Percentiles rank a stretch among this genome's conserved stretches.
Conservation (phyloP, 495 filamentous ascomycete genomes). For the Penicillium nucicola region DNA sequence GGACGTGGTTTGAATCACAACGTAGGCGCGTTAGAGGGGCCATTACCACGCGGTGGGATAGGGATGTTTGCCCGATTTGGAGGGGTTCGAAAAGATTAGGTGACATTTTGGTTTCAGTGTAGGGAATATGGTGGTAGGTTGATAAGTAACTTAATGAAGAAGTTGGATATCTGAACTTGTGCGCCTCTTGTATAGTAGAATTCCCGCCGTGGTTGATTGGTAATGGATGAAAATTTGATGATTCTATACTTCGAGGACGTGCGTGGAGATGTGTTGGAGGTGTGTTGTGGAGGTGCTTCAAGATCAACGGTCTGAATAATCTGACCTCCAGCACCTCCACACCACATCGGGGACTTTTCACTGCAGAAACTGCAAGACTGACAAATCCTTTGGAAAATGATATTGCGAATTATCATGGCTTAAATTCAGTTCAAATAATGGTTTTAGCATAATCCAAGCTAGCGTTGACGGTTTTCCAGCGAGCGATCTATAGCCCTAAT, state of each 20-base stretch:
- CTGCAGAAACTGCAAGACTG: background rate
- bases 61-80: slow-evolving; percentile 39
- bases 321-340: slow-evolving; percentile 6
- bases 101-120: too few species aligned
- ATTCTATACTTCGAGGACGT: too few species aligned
- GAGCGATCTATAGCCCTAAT: background rate
- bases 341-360: background rate
- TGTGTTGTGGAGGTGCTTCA: background rate
- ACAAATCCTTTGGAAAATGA: background rate
- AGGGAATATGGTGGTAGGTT: too few species aligned
- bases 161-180: too few species aligned
- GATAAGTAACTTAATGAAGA: too few species aligned
- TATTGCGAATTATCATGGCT: too few species aligned
- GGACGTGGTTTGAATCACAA: slow-evolving; percentile 38
- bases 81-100: slow-evolving; percentile 51
- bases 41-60: slow-evolving; percentile 47
- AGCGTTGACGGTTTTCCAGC: too few species aligned
- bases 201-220: too few species aligned
- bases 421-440: background rate
- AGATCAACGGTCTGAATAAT: background rate
- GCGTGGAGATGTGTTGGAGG: too few species aligned
- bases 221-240: too few species aligned
- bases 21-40: slow-evolving; percentile 51
- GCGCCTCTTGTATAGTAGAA: too few species aligned
- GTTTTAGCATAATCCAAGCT: too few species aligned